These are phyloP conservation scores for Arthrobotrys megalospora DNA, from an alignment of 2,329 filamentous ascomycete species.

Conservation along the genomic window DNA sequence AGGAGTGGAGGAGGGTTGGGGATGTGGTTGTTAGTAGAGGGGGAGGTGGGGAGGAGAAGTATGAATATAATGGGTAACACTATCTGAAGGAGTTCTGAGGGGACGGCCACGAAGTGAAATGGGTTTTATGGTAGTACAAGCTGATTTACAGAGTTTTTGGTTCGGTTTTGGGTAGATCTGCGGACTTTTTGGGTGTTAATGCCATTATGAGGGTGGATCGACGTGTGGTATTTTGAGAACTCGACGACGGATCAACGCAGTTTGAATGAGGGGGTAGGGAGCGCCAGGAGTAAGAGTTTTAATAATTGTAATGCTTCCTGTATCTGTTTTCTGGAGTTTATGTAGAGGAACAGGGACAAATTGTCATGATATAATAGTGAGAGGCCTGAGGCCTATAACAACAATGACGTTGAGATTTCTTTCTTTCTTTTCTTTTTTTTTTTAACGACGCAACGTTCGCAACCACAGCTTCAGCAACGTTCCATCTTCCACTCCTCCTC, in stretches of 20 bases:
- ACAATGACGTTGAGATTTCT: too few relatives aligned
- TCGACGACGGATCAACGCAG: constrained; percentile 28
- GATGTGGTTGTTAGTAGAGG: background rate
- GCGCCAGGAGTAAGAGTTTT: background rate
- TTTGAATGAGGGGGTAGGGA: background rate
- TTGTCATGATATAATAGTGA: too few relatives aligned
- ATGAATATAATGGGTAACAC: background rate
- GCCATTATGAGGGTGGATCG: constrained; percentile 7
- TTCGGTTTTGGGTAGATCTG: background rate
- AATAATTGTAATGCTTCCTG: too few relatives aligned
- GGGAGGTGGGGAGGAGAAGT: background rate
- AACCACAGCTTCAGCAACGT: too few relatives aligned
- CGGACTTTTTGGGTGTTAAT: background rate
- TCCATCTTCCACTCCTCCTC: too few relatives aligned
- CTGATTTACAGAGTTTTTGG: background rate
- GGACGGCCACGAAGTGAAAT: background rate
- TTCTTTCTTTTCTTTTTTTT: too few relatives aligned
- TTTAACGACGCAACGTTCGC: too few relatives aligned
- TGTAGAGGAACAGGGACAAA: too few relatives aligned
- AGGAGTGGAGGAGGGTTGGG: constrained; percentile 2
- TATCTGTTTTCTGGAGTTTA: background rate
- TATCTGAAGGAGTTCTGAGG: background rate
- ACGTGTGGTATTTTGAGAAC: constrained; percentile 36
- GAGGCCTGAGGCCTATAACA: too few relatives aligned
- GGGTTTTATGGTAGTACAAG: constrained; percentile 6